Conservation (phyloP, 148 eudicot genomes). For the Camellia sinensis region DNA sequence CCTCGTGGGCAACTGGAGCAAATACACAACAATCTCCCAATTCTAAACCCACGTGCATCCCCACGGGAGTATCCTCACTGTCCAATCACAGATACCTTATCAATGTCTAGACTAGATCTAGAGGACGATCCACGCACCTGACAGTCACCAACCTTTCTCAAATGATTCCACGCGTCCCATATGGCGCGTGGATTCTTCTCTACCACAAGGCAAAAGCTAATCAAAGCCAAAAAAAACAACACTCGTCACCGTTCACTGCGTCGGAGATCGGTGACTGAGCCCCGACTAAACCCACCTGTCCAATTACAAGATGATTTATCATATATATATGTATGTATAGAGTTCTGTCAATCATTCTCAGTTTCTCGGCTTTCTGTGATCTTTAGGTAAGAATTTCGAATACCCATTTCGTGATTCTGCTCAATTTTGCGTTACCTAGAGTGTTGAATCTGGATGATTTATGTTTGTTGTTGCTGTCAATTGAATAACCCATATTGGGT, state of each 20-base stretch:
- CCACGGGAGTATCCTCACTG: not conserved
- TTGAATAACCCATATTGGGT: not conserved
- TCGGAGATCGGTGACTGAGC: slow-evolving; percentile 17
- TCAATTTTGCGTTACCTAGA: not conserved
- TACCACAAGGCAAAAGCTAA: not conserved
- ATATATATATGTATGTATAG: not conserved
- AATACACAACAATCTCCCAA: no score
- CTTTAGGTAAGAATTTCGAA: slow-evolving; percentile 13
- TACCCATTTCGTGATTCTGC: slow-evolving; percentile 11
- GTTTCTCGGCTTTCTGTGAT: not conserved
- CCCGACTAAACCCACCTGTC: not conserved
- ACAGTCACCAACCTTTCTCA: not conserved
- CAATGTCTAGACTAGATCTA: no score
- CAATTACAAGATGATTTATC: not conserved
- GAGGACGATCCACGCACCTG: no score
- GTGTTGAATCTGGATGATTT: not conserved
- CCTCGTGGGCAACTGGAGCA: no score
- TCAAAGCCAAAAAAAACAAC: not conserved
- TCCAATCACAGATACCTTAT: not conserved
- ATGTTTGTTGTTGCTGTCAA: not conserved
- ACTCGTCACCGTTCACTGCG: slow-evolving; percentile 16
- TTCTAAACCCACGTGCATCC: not conserved
- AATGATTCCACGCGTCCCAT: not conserved
- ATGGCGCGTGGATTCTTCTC: not conserved
- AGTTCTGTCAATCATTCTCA: not conserved